These are phyloP conservation scores for Pyracantha coccinea DNA, from an alignment of 331 rosid genomes.

Conservation along the genomic window DNA sequence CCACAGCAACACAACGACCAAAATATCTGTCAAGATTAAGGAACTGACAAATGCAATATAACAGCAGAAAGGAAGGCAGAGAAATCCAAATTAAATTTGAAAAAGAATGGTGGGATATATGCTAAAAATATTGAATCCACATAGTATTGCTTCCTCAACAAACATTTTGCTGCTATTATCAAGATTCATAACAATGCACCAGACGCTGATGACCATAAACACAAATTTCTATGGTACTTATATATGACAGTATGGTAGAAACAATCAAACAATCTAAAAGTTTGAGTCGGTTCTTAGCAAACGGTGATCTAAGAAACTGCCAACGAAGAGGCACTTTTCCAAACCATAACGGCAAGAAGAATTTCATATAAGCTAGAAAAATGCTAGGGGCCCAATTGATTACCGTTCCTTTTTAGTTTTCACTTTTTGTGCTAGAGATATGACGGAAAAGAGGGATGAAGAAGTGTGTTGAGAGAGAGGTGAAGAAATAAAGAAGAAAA, in stretches of 20 bases:
- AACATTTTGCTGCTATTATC: background rate
- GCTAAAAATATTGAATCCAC: background rate
- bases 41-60: slow-evolving; percentile 27
- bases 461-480: background rate
- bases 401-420: background rate
- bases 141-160: background rate
- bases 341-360: background rate
- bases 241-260: no score
- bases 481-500: background rate
- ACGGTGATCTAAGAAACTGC: background rate
- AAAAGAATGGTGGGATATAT: background rate
- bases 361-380: background rate
- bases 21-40: slow-evolving; percentile 41
- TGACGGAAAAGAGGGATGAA: background rate
- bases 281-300: background rate
- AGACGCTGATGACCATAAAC: background rate
- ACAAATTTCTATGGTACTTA: background rate
- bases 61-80: background rate
- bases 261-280: background rate
- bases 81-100: background rate
- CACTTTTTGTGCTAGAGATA: background rate
- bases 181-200: background rate
- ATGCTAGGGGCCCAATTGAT: background rate
- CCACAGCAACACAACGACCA: slow-evolving; percentile 71
- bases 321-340: background rate